phyloP scores from a whole-genome alignment of 2,329 filamentous ascomycete genomes.

The Paecilomyces sp. region DNA sequence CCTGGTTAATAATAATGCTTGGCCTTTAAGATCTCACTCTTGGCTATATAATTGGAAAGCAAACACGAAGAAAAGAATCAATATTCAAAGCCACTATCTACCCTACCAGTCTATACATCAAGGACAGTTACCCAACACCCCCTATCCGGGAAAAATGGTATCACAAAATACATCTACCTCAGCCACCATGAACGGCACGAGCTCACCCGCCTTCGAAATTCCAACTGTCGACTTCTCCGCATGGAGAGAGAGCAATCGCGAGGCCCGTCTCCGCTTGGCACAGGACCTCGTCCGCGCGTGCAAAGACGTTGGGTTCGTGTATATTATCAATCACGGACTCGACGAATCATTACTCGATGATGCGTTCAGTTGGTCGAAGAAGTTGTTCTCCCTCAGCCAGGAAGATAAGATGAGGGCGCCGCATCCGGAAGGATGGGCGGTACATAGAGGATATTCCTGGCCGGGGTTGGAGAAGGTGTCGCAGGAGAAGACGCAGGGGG shows the following conservation, averaged over 20 bases:
- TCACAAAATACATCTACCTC: background rate
- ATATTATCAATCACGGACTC: conserved; percentile 44
- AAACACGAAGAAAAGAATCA: too few species aligned
- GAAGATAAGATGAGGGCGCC: conserved; percentile 44
- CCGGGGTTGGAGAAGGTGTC: conserved; percentile 49
- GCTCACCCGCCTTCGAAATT: conserved; percentile 15
- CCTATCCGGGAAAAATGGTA: background rate
- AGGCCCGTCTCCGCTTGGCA: conserved; percentile 25
- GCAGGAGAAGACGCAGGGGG: conserved; percentile 34
- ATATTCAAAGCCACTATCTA: too few species aligned
- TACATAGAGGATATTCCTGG: conserved; percentile 52
- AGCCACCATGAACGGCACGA: background rate
- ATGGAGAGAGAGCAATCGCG: conserved; percentile 22
- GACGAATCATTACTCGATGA: conserved; percentile 29
- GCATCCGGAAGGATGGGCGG: conserved; percentile 41
- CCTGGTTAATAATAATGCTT: background rate
- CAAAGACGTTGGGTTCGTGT: conserved; percentile 41
- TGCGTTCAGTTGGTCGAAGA: conserved; percentile 39
- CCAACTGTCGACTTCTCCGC: conserved; percentile 34
- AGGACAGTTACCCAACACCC: background rate
- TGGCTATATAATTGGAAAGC: too few species aligned
- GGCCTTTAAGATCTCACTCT: background rate
- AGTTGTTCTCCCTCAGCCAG: conserved; percentile 38
- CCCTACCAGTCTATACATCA: background rate
- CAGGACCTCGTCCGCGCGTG: conserved; percentile 36